Percentiles rank a stretch among this genome's conserved stretches.
phyloP scores from a whole-genome alignment of 2,329 filamentous ascomycete genomes.

The Metarhizium anisopliae region DNA sequence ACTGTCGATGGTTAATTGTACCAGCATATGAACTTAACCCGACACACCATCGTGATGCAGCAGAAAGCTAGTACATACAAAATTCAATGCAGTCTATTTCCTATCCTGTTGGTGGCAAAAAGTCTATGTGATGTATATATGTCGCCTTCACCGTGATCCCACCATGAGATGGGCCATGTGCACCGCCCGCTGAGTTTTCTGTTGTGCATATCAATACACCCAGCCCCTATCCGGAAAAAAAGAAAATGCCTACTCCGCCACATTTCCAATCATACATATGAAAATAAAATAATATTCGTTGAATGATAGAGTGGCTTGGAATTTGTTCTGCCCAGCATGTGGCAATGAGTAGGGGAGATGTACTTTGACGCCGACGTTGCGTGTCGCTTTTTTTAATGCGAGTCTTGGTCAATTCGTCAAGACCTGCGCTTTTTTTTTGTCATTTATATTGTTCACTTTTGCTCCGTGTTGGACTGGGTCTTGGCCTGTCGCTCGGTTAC shows the following conservation, averaged over 20 bases:
- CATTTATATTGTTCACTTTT: not conserved
- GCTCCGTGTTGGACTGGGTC: conserved; percentile 2
- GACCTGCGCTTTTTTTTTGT: not conserved
- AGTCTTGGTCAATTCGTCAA: not conserved
- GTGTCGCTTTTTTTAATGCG: not conserved
- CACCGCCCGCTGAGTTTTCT: not conserved
- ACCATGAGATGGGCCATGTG: not conserved
- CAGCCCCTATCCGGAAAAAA: conserved; percentile 1
- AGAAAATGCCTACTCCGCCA: not conserved
- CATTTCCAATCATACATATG: conserved; percentile 11
- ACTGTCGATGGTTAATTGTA: not conserved
- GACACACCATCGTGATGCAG: not conserved
- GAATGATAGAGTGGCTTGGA: conserved; percentile 9
- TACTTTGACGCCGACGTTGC: not conserved
- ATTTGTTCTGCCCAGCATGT: not conserved
- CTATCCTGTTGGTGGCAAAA: not conserved
- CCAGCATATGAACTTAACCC: not conserved
- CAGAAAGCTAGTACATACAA: not conserved
- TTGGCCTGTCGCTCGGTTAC: conserved; percentile 19
- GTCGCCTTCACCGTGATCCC: not conserved
- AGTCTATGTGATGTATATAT: conserved; percentile 1
- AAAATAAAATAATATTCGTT: conserved; percentile 16
- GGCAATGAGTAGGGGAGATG: conserved; percentile 1
- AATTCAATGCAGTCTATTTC: conserved; percentile 4
- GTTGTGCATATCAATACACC: conserved; percentile 2